Conservation (phyloP, 2,329 filamentous ascomycete species). For the Xylaria sp. region DNA sequence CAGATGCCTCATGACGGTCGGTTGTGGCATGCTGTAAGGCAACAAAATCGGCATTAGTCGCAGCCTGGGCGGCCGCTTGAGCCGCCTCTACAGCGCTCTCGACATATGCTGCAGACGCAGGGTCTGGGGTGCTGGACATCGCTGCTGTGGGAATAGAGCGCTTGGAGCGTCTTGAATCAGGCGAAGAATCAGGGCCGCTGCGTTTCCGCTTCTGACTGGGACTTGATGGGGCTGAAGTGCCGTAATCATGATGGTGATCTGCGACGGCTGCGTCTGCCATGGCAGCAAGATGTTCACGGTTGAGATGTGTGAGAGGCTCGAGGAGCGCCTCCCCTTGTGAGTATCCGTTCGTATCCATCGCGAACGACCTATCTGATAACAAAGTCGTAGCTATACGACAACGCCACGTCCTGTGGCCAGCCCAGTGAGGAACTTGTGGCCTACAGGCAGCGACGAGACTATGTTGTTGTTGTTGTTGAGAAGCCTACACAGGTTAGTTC, state of each 20-base stretch:
- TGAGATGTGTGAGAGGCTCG: conserved; percentile 48
- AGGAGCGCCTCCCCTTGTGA: conserved; percentile 48
- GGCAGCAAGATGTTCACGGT: conserved; percentile 49
- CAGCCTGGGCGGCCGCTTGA: conserved; percentile 52
- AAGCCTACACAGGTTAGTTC: conserved; percentile 39
- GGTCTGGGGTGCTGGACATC: conserved; percentile 55
- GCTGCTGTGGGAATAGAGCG: conserved; percentile 58
- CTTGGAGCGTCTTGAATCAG: conserved; percentile 62
- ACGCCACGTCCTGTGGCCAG: conserved; percentile 41
- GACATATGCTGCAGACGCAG: conserved; percentile 63
- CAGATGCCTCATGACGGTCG: conserved; percentile 58
- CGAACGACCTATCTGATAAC: conserved; percentile 31
- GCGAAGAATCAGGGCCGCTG: conserved; percentile 56
- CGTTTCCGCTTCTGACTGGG: conserved; percentile 67
- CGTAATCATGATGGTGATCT: conserved; percentile 63
- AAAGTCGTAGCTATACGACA: conserved; percentile 33
- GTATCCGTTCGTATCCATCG: conserved; percentile 50
- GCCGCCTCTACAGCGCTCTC: conserved; percentile 63
- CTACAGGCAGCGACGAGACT: conserved; percentile 30
- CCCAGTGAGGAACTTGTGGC: conserved; percentile 30
- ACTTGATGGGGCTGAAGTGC: conserved; percentile 53
- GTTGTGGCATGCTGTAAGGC: conserved; percentile 65
- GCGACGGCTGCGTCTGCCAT: conserved; percentile 61
- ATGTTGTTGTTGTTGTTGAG: conserved; percentile 21
- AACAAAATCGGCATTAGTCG: conserved; percentile 63